These are phyloP conservation scores for Yamadazyma pseudoaaseri DNA, from an alignment of 1,139 yeast species.

Conservation along the genomic window DNA sequence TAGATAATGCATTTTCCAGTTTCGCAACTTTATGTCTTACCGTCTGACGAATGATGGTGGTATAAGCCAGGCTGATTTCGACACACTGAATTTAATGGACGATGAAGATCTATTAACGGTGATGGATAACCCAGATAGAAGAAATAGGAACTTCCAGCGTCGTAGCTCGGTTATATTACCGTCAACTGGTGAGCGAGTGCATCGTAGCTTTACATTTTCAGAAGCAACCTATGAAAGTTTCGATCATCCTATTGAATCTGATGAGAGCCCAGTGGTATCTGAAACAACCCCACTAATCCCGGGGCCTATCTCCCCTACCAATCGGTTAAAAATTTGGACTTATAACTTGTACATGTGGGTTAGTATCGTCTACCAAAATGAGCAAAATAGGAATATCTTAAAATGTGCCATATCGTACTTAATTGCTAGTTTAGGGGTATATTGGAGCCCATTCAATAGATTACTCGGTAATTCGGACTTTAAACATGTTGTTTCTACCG, in stretches of 20 bases:
- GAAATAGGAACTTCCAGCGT: constrained; percentile 17
- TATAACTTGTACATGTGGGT: constrained; percentile 1
- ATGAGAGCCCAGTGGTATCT: background rate
- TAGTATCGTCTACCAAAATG: constrained; percentile 15
- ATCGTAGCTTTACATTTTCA: constrained; percentile 26
- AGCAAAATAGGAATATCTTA: constrained; percentile 35
- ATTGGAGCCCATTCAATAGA: constrained; percentile 53
- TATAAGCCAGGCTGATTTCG: background rate
- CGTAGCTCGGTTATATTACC: constrained; percentile 42
- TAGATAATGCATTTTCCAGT: background rate
- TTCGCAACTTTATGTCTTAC: constrained; percentile 3
- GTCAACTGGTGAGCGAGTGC: constrained; percentile 40
- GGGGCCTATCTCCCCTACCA: constrained; percentile 5
- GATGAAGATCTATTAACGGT: constrained; percentile 4
- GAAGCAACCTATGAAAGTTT: constrained; percentile 11
- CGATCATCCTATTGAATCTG: background rate
- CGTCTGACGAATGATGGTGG: constrained; percentile 1
- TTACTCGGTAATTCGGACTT: constrained; percentile 68
- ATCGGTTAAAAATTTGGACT: constrained; percentile 10
- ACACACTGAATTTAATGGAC: constrained; percentile 1
- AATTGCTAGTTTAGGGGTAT: constrained; percentile 75
- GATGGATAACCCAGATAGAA: constrained; percentile 12
- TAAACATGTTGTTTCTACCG: constrained; percentile 80
- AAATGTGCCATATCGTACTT: constrained; percentile 74
- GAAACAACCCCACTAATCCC: constrained; percentile 6